Evolutionary conservation across 139 green algal genomes (phyloP), one percentile per base, ranked within the genome.

Genomic region (Tetraselmis chui): DNA sequence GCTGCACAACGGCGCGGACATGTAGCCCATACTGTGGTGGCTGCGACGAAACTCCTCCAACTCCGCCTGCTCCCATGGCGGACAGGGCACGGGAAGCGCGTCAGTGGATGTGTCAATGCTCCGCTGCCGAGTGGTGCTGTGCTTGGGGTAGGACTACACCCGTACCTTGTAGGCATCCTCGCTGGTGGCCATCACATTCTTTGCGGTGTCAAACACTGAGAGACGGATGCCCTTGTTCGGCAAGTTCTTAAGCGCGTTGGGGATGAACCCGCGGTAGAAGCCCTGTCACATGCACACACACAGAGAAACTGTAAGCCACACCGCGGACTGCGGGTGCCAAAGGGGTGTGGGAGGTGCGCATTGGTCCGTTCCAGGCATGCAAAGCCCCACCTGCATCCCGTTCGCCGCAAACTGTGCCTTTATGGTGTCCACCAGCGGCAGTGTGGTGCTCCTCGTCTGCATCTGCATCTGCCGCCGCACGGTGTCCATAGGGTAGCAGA

Each of bases 401-500:
- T 83, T 22, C 29, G 29, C 11, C 29, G 5, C 11, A 31, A 83
- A 83, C 79, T 83, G 79, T 29, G 23, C 59, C 29, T 83, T 32
- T 18, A 76, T 80, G 30, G 30, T 80, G n/a, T 67, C 79, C 28
- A 31, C 11, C 76, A 79, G 45, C 45, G 45, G 45, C 45, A 67
- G 45, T 18, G 45, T 67, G 45, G 45, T 67, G 45, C 11, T 67
- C 11, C 45, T 5, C 45, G 45, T 82, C 76, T 86, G 30, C 80
- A 93, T 23, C 83, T 91, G 89, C 67, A 91, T 89, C 75, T 85
- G 86, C 27, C 88, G 82, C 5, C 88, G 80, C 59, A 95, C 80
- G 32, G 93, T 96, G 86, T 96, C 93, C 18, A 96, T 84, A 1
- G 93, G 93, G 86, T 95, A 96, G 83, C 90, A 94, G 26, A 85